Conservation (phyloP, 2,329 filamentous ascomycete species). For the Colletotrichum incanum region DNA sequence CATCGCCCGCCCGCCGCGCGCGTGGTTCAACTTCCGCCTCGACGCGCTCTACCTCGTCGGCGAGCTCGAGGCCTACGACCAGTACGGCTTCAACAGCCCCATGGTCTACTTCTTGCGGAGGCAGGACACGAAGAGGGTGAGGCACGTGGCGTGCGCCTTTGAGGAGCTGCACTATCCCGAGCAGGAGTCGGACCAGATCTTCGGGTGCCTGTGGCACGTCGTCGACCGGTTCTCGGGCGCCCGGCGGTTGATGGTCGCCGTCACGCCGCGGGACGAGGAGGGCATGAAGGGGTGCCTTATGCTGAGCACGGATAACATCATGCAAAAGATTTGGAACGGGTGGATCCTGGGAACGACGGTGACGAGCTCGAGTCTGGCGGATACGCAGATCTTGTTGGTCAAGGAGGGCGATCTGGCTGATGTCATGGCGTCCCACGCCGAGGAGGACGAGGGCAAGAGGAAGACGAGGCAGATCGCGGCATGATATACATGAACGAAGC, state of each 20-base stretch:
- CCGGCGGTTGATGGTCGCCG: conserved; percentile 58
- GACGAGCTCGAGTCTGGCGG: conserved; percentile 57
- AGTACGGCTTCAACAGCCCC: conserved; percentile 62
- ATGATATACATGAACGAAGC: background rate
- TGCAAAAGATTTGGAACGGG: conserved; percentile 65
- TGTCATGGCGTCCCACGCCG: conserved; percentile 47
- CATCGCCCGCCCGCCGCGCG: conserved; percentile 54
- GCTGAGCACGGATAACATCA: conserved; percentile 54
- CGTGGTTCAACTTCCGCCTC: conserved; percentile 64
- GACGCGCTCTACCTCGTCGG: conserved; percentile 65
- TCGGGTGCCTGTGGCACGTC: conserved; percentile 64
- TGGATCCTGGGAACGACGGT: conserved; percentile 61
- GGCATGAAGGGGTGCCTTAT: conserved; percentile 48
- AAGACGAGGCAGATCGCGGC: background rate
- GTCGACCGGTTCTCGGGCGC: conserved; percentile 60
- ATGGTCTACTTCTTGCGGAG: conserved; percentile 64
- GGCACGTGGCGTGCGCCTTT: conserved; percentile 61
- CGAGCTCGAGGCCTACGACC: conserved; percentile 64
- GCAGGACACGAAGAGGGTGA: conserved; percentile 61
- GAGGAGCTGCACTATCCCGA: conserved; percentile 61
- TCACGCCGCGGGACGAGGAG: conserved; percentile 57
- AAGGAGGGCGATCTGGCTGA: conserved; percentile 58
- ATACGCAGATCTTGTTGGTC: conserved; percentile 62
- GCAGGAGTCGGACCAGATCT: conserved; percentile 61
- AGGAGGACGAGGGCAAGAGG: conserved; percentile 11